These are phyloP conservation scores for Oryza meridionalis DNA, from an alignment of 176 grass and related monocot genomes.

Conservation along the genomic window DNA sequence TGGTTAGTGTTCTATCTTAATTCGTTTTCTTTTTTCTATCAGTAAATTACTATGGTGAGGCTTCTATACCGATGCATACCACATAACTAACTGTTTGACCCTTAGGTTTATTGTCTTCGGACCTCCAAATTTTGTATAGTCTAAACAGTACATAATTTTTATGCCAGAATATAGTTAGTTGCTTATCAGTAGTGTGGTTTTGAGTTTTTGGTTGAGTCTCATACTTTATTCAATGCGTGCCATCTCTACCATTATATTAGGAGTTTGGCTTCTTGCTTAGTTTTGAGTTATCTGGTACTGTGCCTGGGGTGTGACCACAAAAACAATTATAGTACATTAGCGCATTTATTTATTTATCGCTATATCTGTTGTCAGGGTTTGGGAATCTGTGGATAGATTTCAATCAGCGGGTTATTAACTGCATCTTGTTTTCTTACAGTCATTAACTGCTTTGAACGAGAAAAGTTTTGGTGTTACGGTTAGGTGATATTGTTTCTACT, in stretches of 20 bases:
- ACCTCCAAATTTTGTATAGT: neutral
- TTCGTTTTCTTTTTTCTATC: neutral
- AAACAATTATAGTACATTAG: neutral
- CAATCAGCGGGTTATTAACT: neutral
- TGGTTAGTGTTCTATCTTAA: neutral
- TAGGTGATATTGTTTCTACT: neutral
- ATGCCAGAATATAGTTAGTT: conserved; percentile 7
- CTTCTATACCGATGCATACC: neutral
- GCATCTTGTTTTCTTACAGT: neutral
- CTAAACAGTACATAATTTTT: neutral
- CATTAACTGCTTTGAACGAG: too few relatives aligned
- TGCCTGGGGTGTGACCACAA: neutral
- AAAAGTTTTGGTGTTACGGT: too few relatives aligned
- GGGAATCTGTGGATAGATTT: neutral
- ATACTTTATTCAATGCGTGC: neutral
- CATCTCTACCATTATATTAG: neutral
- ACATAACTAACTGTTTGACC: neutral
- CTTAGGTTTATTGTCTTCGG: neutral
- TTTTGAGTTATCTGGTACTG: neutral
- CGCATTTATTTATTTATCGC: neutral
- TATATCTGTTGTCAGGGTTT: neutral
- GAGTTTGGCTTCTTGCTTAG: neutral
- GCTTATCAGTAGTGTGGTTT: neutral
- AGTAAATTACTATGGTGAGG: neutral
- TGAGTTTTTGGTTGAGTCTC: neutral